Conservation (phyloP, 805 yeast species). For the Yamadazyma tumulicola region DNA sequence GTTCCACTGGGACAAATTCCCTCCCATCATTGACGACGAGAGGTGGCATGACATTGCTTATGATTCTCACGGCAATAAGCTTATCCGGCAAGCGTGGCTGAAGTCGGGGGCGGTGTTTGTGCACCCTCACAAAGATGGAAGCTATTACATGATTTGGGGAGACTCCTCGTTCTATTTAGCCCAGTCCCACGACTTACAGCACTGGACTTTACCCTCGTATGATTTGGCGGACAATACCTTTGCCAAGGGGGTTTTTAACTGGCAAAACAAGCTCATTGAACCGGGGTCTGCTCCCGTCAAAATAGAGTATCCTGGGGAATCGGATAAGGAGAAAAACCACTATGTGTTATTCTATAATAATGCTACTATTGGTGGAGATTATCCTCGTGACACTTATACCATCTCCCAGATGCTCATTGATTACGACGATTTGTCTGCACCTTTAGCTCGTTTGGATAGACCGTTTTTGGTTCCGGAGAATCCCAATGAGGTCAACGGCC, state of each 20-base stretch:
- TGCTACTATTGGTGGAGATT: constrained; percentile 33
- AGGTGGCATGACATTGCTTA: constrained; percentile 35
- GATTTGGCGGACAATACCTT: constrained; percentile 19
- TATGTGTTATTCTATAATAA: constrained; percentile 39
- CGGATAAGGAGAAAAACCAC: constrained; percentile 21
- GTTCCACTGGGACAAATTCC: constrained; percentile 36
- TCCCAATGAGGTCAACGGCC: constrained; percentile 34
- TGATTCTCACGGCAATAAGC: constrained; percentile 19
- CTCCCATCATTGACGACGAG: constrained; percentile 15
- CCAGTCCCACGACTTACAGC: constrained; percentile 27
- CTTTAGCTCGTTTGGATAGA: constrained; percentile 33
- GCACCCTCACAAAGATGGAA: constrained; percentile 28
- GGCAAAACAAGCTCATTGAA: constrained; percentile 37
- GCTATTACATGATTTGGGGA: constrained; percentile 44
- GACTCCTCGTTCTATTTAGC: constrained; percentile 39
- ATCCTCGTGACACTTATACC: constrained; percentile 28
- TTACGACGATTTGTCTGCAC: constrained; percentile 35
- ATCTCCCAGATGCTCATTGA: constrained; percentile 40
- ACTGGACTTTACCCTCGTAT: constrained; percentile 26
- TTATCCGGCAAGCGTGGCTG: constrained; percentile 36
- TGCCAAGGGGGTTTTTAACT: constrained; percentile 24
- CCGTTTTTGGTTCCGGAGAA: constrained; percentile 34
- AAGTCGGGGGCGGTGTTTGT: constrained; percentile 40
- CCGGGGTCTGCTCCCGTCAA: constrained; percentile 42
- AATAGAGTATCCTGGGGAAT: constrained; percentile 13